Base-by-base conservation (phyloP, 78 protist genomes). In the Dictyostelium brefeldianum region DNA sequence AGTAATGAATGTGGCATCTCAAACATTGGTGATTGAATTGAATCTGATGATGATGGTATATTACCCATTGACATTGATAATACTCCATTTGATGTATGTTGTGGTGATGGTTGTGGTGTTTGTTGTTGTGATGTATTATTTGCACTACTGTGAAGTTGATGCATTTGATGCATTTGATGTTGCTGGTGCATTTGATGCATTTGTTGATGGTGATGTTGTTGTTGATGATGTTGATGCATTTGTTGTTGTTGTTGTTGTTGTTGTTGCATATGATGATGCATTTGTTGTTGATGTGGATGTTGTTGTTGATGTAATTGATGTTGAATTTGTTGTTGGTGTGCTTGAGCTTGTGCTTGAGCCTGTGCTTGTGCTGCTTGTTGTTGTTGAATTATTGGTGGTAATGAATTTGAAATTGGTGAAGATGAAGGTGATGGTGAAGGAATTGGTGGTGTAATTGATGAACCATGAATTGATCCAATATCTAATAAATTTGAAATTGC, bases 91-190 rank as follows among this genome's bases (percentile, higher is more conserved):
- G 79, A 78, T 11, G 62, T 48, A 20, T 89, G 94, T 84, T 65
- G 80, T 22, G 70, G 85, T 5, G 71, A 47, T 70, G 70, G 91
- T 51, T 84, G 91, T 15, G 82, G 82, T 3, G 82, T 77, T 64
- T 65, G 80, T 54, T 87, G 94, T n/a, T 79, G 81, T 31, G 78
- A 77, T 0, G 67, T n/a, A 1, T 80, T 11, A 75, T 75, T 14
- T 54, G 29, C 46, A 6, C 67, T 75, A 8, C 70, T 78, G 22
- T 79, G 94, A 12, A 56, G 81, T 7, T 80, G 87, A 5, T 89
- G 83, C 0, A 47, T 78, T 25, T 78, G 94, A 64, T 89, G 94
- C 15, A 64, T 75, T 11, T 62, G 78, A 0, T 54, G 75, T 11
- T 62, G 78, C 0, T 54, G 75, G 7, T n/a, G 48, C 2, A 53